phyloP scores from a whole-genome alignment of 805 yeast species.

The Torulaspora microellipsoides region DNA sequence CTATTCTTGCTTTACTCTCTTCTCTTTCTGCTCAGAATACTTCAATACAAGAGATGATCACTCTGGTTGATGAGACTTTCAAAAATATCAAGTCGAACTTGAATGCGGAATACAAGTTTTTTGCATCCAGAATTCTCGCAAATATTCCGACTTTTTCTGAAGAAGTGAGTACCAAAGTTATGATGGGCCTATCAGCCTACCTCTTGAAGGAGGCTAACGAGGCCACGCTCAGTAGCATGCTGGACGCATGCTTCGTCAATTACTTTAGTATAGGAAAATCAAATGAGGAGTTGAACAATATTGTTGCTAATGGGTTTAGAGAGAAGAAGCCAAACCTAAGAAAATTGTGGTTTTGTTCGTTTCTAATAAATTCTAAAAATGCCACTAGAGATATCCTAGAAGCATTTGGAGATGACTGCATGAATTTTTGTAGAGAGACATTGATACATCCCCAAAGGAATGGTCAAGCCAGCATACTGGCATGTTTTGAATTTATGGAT shows the following conservation, averaged over 20 bases:
- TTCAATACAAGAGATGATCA: conserved; percentile 28
- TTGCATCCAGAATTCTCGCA: conserved; percentile 45
- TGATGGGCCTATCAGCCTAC: conserved; percentile 45
- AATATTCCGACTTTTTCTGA: conserved; percentile 27
- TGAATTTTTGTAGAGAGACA: conserved; percentile 34
- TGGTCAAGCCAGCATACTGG: conserved; percentile 36
- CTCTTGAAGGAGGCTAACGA: conserved; percentile 77
- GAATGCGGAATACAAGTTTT: conserved; percentile 59
- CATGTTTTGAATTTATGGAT: conserved; percentile 23
- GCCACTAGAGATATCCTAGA: conserved; percentile 39
- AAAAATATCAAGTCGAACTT: conserved; percentile 55
- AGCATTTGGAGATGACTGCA: conserved; percentile 22
- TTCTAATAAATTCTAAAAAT: conserved; percentile 26
- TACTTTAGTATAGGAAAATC: conserved; percentile 33
- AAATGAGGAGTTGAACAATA: conserved; percentile 28
- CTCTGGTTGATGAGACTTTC: conserved; percentile 49
- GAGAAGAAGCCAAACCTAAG: conserved; percentile 62
- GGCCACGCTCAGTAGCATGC: conserved; percentile 45
- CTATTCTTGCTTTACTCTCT: conserved; percentile 28
- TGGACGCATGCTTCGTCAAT: conserved; percentile 47
- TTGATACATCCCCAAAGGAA: conserved; percentile 36
- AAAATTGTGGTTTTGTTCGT: conserved; percentile 59
- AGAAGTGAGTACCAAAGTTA: conserved; percentile 38
- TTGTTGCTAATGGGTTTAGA: conserved; percentile 52
- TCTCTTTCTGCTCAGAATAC: conserved; percentile 22